phyloP scores from a whole-genome alignment of 2,329 filamentous ascomycete species.

The Colletotrichum coccodes region DNA sequence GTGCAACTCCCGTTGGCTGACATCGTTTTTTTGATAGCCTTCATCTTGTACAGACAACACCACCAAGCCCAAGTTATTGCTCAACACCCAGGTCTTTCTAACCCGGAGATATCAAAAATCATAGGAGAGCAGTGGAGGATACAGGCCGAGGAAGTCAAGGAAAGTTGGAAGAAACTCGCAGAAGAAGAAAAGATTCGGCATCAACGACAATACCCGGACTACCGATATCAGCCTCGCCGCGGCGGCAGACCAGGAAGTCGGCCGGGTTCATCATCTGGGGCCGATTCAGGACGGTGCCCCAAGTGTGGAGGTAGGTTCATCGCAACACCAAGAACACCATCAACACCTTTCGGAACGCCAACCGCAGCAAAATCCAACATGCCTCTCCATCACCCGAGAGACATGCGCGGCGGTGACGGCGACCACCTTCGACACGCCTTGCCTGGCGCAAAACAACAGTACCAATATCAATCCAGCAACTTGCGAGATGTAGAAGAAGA shows the following conservation, averaged over 20 bases:
- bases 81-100: slow-evolving; percentile 87
- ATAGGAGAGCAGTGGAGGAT: slow-evolving; percentile 93
- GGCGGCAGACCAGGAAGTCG: slow-evolving; percentile 53
- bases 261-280: slow-evolving; percentile 48
- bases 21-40: slow-evolving; percentile 69
- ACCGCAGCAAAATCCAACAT: slow-evolving; percentile 41
- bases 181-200: slow-evolving; percentile 94
- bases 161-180: slow-evolving; percentile 88
- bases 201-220: slow-evolving; percentile 89
- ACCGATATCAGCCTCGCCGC: slow-evolving; percentile 90
- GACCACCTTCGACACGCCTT: slow-evolving; percentile 27
- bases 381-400: slow-evolving; percentile 30
- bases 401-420: slow-evolving; percentile 18
- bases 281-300: slow-evolving; percentile 69
- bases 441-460: slow-evolving; percentile 24
- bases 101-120: slow-evolving; percentile 97
- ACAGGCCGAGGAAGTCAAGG: slow-evolving; percentile 78
- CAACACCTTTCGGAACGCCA: slow-evolving; percentile 54
- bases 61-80: slow-evolving; percentile 85
- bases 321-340: slow-evolving; percentile 69
- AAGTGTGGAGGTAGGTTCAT: slow-evolving; percentile 79
- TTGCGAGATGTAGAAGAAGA: slow-evolving; percentile 46
- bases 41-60: slow-evolving; percentile 96
- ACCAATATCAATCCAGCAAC: slow-evolving; percentile 22
- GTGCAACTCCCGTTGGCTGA: slow-evolving; percentile 37